Evolutionary conservation across 1,284 basidiomycete genomes (phyloP), one percentile per base, ranked within the genome.

Genomic region (Cystodermella granulosa): DNA sequence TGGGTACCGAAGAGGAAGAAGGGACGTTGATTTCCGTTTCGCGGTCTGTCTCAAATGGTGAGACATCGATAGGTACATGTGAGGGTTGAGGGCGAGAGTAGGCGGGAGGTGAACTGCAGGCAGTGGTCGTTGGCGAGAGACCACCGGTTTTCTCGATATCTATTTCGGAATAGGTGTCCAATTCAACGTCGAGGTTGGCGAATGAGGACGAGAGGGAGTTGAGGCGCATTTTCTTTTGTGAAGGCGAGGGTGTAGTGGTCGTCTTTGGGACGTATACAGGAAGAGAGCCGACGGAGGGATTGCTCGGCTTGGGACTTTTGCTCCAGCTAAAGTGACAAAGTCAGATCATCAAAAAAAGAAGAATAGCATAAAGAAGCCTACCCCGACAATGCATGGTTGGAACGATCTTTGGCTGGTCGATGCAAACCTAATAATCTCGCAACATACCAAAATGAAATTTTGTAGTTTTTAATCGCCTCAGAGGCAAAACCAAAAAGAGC

Each of bases 401-500:
- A n/a, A n/a, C n/a, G n/a, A n/a, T n/a, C n/a, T n/a, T n/a, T n/a
- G n/a, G n/a, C n/a, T n/a, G n/a, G n/a, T n/a, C n/a, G n/a, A n/a
- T n/a, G n/a, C n/a, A n/a, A n/a, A n/a, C n/a, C n/a, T n/a, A n/a
- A n/a, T n/a, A n/a, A n/a, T n/a, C n/a, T n/a, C n/a, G n/a, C n/a
- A n/a, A n/a, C n/a, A n/a, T n/a, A n/a, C n/a, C n/a, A n/a, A n/a
- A n/a, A n/a, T n/a, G n/a, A n/a, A n/a, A n/a, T n/a, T n/a, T n/a
- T n/a, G 38, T 69, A 72, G 46, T 68, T 52, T 45, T 59, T 65
- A 41, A 57, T 59, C 5, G 72, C 73, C 51, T 74, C 75, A 13
- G 65, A 59, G 11, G 72, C 69, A 47, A 76, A 69, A 4, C 73
- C 74, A 49, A 76, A 74, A 63, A 72, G 71, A 2, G 49, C 61